Evolutionary conservation across 208 protist genomes (phyloP).

Genomic region (Leishmania lainsoni): DNA sequence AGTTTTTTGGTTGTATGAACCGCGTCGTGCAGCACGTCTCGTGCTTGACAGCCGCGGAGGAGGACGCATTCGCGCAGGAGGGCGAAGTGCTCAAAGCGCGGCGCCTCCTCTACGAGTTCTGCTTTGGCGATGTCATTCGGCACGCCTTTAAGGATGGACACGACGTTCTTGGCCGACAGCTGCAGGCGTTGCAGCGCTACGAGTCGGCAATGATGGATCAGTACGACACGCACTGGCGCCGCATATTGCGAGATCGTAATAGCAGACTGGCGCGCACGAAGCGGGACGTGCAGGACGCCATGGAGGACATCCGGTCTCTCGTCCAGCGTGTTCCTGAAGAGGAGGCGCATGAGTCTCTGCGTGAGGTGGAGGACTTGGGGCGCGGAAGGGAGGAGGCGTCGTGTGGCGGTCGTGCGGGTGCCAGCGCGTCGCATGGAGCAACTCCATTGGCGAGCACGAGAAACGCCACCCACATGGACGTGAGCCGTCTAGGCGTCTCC

Average conservation of each 20-base stretch:
- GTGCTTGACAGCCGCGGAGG: conserved; percentile 55
- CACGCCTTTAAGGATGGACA: conserved; percentile 39
- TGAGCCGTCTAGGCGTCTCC: conserved; percentile 12
- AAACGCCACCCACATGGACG: not conserved
- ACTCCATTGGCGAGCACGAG: conserved; percentile 13
- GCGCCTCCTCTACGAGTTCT: conserved; percentile 77
- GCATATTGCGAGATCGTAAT: conserved; percentile 53
- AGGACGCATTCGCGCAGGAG: conserved; percentile 49
- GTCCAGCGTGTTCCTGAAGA: conserved; percentile 38
- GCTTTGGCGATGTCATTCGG: conserved; percentile 54
- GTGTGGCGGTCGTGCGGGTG: not conserved
- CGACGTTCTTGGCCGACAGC: conserved; percentile 32
- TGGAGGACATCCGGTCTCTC: conserved; percentile 69
- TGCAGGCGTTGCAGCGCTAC: conserved; percentile 46
- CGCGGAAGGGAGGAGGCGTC: conserved; percentile 6
- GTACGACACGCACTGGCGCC: conserved; percentile 74
- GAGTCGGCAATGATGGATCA: conserved; percentile 53
- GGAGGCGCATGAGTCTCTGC: not conserved
- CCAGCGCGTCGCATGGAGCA: conserved; percentile 5
- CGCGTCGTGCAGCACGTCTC: conserved; percentile 72
- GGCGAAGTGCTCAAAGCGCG: conserved; percentile 82
- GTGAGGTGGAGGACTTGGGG: not conserved
- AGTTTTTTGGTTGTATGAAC: conserved; percentile 68
- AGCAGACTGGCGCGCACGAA: conserved; percentile 53
- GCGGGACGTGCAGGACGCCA: conserved; percentile 66